phyloP scores from a whole-genome alignment of 495 filamentous ascomycete genomes.

The Aspergillus incahuasiensis region DNA sequence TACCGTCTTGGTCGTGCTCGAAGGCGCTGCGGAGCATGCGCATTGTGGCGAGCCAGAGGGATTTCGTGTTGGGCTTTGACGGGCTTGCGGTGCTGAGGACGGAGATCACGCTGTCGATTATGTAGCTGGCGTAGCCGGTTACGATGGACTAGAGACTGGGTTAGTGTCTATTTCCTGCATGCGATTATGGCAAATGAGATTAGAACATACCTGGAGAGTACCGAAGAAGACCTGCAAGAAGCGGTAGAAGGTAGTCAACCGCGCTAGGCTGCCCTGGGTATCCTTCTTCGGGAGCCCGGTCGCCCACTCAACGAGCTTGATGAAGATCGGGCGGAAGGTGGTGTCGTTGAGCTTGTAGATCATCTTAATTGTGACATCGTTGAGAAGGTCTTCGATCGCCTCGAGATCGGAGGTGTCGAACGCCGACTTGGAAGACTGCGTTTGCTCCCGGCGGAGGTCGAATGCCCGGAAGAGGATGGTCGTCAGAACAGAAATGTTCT shows the following conservation, averaged over 20 bases:
- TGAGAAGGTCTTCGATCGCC: constrained; percentile 59
- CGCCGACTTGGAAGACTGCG: constrained; percentile 29
- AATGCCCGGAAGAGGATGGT: constrained; percentile 66
- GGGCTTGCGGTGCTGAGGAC: constrained; percentile 52
- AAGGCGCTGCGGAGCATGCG: constrained; percentile 68
- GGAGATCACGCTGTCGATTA: constrained; percentile 67
- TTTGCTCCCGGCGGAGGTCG: constrained; percentile 62
- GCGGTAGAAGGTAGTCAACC: constrained; percentile 67
- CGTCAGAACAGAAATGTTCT: constrained; percentile 62
- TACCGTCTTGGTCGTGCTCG: constrained; percentile 71
- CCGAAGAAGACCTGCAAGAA: constrained; percentile 77
- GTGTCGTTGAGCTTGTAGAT: constrained; percentile 94
- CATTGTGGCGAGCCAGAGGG: constrained; percentile 61
- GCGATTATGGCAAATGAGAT: no score
- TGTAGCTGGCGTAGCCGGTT: constrained; percentile 80
- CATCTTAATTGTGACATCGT: constrained; percentile 74
- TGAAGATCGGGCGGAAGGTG: constrained; percentile 92
- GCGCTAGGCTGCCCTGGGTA: constrained; percentile 44
- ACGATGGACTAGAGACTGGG: constrained; percentile 66
- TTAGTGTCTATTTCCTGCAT: no score
- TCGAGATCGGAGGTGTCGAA: constrained; percentile 50
- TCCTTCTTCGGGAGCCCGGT: constrained; percentile 57
- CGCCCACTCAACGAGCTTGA: constrained; percentile 76
- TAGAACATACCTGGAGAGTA: constrained; percentile 70
- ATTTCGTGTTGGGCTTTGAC: constrained; percentile 46